These are phyloP conservation scores for Glonium stellatum DNA, from an alignment of 495 filamentous ascomycete species.

Conservation along the genomic window DNA sequence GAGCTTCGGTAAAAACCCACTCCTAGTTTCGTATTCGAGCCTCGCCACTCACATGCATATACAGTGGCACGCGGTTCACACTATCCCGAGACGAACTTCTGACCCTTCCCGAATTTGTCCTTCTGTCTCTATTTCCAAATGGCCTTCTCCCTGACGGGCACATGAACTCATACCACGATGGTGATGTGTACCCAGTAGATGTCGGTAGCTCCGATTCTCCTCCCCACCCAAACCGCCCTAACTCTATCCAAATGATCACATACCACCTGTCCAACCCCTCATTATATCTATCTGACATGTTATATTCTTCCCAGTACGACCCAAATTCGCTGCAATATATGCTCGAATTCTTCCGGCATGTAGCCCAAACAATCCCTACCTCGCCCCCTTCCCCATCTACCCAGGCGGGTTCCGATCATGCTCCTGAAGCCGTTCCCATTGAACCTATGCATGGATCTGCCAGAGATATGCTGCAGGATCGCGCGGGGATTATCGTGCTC, in stretches of 20 bases:
- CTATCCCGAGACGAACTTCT: constrained; percentile 91
- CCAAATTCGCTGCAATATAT: constrained; percentile 95
- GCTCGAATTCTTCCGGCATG: constrained; percentile 96
- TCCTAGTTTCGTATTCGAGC: not conserved
- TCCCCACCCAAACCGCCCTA: constrained; percentile 34
- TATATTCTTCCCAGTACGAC: constrained; percentile 70
- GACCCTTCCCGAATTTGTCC: constrained; percentile 92
- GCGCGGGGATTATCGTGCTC: constrained; percentile 95
- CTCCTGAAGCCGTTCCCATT: constrained; percentile 57
- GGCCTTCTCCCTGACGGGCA: constrained; percentile 96
- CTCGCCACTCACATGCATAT: not conserved
- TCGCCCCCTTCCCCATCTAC: constrained; percentile 54
- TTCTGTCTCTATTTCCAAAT: constrained; percentile 98
- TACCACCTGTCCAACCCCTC: constrained; percentile 41
- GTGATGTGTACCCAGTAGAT: constrained; percentile 93
- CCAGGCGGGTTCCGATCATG: constrained; percentile 33
- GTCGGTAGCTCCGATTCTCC: constrained; percentile 52
- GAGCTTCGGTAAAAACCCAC: constrained; percentile 68
- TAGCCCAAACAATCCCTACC: constrained; percentile 86
- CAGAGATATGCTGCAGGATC: constrained; percentile 71
- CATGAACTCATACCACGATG: constrained; percentile 85
- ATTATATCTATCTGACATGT: constrained; percentile 52
- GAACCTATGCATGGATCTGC: constrained; percentile 63
- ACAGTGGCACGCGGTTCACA: constrained; percentile 83
- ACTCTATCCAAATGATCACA: constrained; percentile 28